Evolutionary conservation across 1,284 basidiomycete genomes (phyloP), one percentile per base, ranked within the genome.

Genomic region (Schizopora paradoxa): DNA sequence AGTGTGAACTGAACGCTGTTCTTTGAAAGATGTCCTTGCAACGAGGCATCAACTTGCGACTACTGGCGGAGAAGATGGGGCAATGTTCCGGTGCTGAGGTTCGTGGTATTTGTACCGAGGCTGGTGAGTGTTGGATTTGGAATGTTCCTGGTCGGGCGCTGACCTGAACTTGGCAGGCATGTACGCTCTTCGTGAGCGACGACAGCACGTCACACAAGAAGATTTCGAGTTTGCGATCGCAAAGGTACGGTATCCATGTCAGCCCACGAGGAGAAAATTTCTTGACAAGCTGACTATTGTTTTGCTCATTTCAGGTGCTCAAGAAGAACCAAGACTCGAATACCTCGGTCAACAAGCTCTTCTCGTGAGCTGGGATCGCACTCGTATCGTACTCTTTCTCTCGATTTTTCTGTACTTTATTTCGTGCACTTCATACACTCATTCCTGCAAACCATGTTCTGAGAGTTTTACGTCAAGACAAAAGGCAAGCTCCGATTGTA

Each of bases 201-300:
- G 95, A 54, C 93, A 97, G 58, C 92, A 98, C 63, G 95, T 98
- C 38, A 95, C 92, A 1, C 93, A 98, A 66, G 95, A 98, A 59
- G 95, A 99, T 65, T 98, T 99, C 60, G 94, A 97, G 73, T 92
- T 98, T 69, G 94, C 94, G 27, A 87, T 99, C 11, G 91, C 93
- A 4, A 99, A 98, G 80, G 76, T 85, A 54, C 7, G 68, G 63
- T 29, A 38, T 39, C 3, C 5, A 6, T 14, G 6, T 6, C 13
- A 14, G 22, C 36, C 4, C 36, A 22, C 14, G 2, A 6, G 16
- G 14, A 13, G n/a, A 11, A 26, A 25, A 13, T 34, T n/a, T 25
- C 32, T 36, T 38, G 4, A 21, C 35, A 25, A 23, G 32, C 6
- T 21, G 31, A 45, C 21, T 42, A 51, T 42, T 39, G 44, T 39